Evolutionary conservation across 2,329 filamentous ascomycete species (phyloP).

Genomic region (Aspergillus sp.): DNA sequence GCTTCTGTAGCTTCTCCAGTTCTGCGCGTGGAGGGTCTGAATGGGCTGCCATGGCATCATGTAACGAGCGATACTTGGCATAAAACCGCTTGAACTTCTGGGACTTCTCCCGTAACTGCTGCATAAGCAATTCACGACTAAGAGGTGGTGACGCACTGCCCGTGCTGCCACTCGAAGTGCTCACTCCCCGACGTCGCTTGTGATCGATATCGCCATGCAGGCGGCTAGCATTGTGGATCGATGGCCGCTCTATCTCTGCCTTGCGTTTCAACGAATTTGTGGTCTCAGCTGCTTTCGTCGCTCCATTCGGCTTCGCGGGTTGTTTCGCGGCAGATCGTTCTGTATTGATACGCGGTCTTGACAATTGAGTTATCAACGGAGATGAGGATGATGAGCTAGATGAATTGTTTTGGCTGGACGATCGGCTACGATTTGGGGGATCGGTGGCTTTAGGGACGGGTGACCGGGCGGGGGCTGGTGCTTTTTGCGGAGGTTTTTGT

Average conservation of each 20-base stretch:
- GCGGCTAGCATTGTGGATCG: constrained; percentile 25
- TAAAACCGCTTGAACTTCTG: constrained; percentile 58
- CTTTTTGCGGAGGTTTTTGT: constrained; percentile 55
- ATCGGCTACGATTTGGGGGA: constrained; percentile 46
- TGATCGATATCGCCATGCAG: constrained; percentile 42
- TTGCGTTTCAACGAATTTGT: constrained; percentile 43
- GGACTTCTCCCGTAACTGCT: constrained; percentile 42
- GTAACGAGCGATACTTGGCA: constrained; percentile 56
- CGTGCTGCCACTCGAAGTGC: constrained; percentile 42
- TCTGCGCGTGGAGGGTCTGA: constrained; percentile 50
- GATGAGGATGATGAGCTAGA: constrained; percentile 50
- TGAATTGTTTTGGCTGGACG: constrained; percentile 43
- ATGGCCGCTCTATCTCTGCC: constrained; percentile 33
- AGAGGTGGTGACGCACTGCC: constrained; percentile 42
- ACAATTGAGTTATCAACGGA: constrained; percentile 42
- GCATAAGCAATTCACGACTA: constrained; percentile 36
- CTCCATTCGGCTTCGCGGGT: constrained; percentile 27
- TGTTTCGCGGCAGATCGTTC: constrained; percentile 21
- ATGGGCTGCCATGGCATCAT: constrained; percentile 46
- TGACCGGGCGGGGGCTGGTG: constrained; percentile 61
- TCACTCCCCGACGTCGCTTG: constrained; percentile 39
- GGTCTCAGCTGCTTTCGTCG: constrained; percentile 25
- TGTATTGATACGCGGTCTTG: constrained; percentile 27
- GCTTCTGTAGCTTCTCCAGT: constrained; percentile 52
- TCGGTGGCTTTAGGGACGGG: constrained; percentile 63